These are phyloP conservation scores for Barnettozyma salicaria DNA, from an alignment of 805 yeast genomes.

Conservation along the genomic window DNA sequence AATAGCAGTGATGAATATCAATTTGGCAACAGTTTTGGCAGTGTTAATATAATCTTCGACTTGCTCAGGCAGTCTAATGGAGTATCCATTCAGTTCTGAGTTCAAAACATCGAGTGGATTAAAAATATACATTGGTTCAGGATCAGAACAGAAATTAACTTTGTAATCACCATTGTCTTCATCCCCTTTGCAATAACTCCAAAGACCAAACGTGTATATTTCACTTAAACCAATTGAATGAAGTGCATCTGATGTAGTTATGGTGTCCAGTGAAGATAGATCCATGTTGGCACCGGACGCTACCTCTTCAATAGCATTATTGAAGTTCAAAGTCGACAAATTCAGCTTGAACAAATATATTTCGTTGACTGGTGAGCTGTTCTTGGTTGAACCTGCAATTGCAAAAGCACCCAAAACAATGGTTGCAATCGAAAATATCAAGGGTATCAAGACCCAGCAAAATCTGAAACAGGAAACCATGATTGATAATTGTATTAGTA, in stretches of 20 bases:
- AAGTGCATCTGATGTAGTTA: not conserved
- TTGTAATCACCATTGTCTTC: constrained; percentile 19
- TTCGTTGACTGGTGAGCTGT: constrained; percentile 35
- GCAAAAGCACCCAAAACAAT: constrained; percentile 43
- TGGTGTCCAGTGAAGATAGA: not conserved
- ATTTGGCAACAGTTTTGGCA: constrained; percentile 43
- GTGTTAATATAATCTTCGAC: constrained; percentile 41
- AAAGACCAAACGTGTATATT: constrained; percentile 50
- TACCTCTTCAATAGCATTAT: constrained; percentile 1
- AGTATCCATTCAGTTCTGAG: constrained; percentile 21
- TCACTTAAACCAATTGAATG: constrained; percentile 33
- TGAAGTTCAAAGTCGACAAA: constrained; percentile 26
- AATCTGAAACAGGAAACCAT: constrained; percentile 26
- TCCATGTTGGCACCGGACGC: constrained; percentile 1
- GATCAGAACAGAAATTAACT: constrained; percentile 46
- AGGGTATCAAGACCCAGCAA: constrained; percentile 24
- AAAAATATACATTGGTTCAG: constrained; percentile 50
- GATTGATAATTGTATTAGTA: too few species aligned
- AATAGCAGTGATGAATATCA: constrained; percentile 52
- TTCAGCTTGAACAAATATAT: constrained; percentile 46
- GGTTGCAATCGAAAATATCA: constrained; percentile 35
- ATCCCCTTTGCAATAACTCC: constrained; percentile 56
- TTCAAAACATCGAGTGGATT: constrained; percentile 39
- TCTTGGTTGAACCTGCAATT: constrained; percentile 45
- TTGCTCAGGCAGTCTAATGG: constrained; percentile 44